phyloP scores from a whole-genome alignment of 768 basidiomycete genomes.

The Leccinum aurantiacum region DNA sequence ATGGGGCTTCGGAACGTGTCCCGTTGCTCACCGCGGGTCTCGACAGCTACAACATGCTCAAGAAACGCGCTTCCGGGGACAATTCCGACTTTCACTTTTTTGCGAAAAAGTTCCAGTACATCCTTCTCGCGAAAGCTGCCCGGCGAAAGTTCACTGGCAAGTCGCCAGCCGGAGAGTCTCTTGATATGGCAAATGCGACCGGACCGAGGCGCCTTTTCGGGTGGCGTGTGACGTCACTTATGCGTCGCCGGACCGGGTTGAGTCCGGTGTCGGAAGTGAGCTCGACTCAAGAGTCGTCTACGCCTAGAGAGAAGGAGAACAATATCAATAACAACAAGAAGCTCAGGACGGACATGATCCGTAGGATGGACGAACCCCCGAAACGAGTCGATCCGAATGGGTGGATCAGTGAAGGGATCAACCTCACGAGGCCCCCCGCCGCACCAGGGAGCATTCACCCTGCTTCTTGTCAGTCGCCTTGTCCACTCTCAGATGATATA shows the following conservation, averaged over 20 bases:
- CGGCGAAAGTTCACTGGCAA: conserved; percentile 17
- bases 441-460: conserved; percentile 5
- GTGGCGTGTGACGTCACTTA: conserved; percentile 33
- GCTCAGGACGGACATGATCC: conserved; percentile 74
- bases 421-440: conserved; percentile 29
- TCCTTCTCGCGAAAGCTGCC: conserved; percentile 46
- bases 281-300: conserved; percentile 12
- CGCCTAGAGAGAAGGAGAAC: conserved; percentile 26
- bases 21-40: conserved; percentile 4
- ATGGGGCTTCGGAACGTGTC: background rate
- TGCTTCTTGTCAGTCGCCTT: conserved; percentile 13
- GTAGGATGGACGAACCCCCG: conserved; percentile 66
- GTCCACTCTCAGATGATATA: background rate
- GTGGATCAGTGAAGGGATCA: conserved; percentile 53
- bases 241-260: conserved; percentile 31
- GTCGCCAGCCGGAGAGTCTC: conserved; percentile 21
- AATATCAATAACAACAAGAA: conserved; percentile 20
- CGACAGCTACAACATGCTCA: conserved; percentile 88
- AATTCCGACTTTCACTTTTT: conserved; percentile 71
- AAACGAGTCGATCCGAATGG: conserved; percentile 75
- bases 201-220: conserved; percentile 20
- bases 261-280: conserved; percentile 28
- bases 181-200: conserved; percentile 19
- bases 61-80: conserved; percentile 70
- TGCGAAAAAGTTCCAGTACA: conserved; percentile 61